These are phyloP conservation scores for Zymoseptoria pseudotritici DNA, from an alignment of 2,329 filamentous ascomycete genomes.

Conservation along the genomic window DNA sequence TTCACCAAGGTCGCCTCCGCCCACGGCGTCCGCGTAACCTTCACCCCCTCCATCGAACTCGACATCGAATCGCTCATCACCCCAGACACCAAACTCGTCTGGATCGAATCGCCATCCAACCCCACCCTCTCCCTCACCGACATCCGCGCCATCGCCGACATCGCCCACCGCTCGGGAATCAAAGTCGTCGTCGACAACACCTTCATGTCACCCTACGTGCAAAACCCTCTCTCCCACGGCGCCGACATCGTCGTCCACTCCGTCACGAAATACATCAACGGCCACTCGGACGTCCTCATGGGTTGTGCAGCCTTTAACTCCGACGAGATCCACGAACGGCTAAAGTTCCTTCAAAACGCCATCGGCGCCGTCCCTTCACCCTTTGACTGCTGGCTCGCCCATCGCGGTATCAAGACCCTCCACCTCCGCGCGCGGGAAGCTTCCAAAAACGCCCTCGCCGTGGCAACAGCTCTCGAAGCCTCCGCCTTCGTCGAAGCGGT, in stretches of 20 bases:
- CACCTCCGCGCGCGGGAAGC: constrained; percentile 87
- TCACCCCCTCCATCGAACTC: constrained; percentile 84
- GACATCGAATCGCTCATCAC: constrained; percentile 81
- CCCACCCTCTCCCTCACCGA: constrained; percentile 89
- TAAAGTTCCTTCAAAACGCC: constrained; percentile 92
- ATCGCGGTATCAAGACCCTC: constrained; percentile 92
- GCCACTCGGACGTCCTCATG: constrained; percentile 95
- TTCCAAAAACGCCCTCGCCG: constrained; percentile 67
- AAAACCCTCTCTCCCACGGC: constrained; percentile 90
- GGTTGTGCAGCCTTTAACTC: constrained; percentile 93
- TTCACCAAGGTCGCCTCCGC: constrained; percentile 96
- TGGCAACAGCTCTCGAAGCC: constrained; percentile 69
- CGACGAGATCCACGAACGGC: constrained; percentile 64
- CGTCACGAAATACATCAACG: constrained; percentile 99
- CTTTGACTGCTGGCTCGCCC: constrained; percentile 97
- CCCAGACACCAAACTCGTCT: constrained; percentile 84
- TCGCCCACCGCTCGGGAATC: constrained; percentile 81
- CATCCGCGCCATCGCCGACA: constrained; percentile 73
- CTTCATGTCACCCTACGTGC: constrained; percentile 91
- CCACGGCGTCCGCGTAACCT: constrained; percentile 89
- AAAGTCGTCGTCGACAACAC: constrained; percentile 99
- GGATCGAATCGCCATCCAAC: constrained; percentile 95
- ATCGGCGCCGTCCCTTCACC: constrained; percentile 90
- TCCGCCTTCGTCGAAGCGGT: constrained; percentile 79
- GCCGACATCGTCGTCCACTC: constrained; percentile 96